Evolutionary conservation across 2,329 filamentous ascomycete species (phyloP).

Genomic region (Verticillium longisporum): DNA sequence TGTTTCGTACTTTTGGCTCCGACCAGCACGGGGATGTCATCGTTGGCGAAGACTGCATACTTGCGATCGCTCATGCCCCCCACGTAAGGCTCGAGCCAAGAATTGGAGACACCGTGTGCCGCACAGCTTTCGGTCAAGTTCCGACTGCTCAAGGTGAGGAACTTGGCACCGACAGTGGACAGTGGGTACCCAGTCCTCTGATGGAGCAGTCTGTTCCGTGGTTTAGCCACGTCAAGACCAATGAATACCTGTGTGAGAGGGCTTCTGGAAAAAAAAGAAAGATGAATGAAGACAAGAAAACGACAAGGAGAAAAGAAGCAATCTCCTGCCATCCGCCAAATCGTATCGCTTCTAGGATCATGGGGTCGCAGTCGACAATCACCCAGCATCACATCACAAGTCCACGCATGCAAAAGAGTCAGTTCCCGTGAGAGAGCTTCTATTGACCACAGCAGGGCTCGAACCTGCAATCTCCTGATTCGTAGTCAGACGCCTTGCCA

Average conservation of each 20-base stretch:
- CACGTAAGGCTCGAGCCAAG: background rate
- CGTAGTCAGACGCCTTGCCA: slow-evolving; percentile 38
- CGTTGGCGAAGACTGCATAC: background rate
- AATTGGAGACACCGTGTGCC: background rate
- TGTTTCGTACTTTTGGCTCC: no score
- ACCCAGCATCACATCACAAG: no score
- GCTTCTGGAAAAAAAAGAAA: no score
- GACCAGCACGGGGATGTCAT: background rate
- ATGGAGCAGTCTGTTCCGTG: no score
- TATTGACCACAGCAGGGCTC: slow-evolving; percentile 15
- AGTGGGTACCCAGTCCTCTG: no score
- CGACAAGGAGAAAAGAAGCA: no score
- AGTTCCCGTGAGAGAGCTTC: fast-evolving
- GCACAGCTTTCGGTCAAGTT: background rate
- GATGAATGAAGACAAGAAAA: no score
- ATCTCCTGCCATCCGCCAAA: no score
- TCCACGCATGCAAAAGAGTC: background rate
- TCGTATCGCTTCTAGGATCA: no score
- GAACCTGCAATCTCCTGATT: slow-evolving; percentile 20
- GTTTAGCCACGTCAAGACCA: no score
- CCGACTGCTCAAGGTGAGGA: background rate
- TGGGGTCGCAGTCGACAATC: no score
- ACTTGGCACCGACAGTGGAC: background rate
- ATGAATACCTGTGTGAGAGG: no score
- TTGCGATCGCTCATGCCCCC: background rate